Evolutionary conservation across 2,329 filamentous ascomycete species (phyloP), one percentile per base, ranked within the genome.

Genomic region (Ceratocystiopsis brevicomis): DNA sequence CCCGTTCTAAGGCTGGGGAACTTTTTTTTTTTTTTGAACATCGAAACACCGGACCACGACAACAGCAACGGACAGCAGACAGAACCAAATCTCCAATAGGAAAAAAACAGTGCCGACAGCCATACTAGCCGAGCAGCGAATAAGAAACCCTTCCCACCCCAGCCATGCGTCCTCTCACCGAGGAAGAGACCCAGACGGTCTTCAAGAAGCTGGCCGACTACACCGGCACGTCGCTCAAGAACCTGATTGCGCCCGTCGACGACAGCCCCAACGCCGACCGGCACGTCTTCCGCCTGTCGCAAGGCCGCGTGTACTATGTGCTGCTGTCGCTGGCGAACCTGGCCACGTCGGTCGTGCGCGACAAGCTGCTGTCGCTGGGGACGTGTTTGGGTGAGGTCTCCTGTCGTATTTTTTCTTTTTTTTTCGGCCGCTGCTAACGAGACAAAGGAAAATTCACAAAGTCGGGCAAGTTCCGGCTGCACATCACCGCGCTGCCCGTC

Each of bases 181-280:
- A 53, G 43, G 44, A 47, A 18, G 52, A 53, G 49, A 53, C 52
- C 38, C 51, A 51, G 59, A 82, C 81, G 2, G 75, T 94, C 53
- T 93, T 95, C 62, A 74, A 79, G 53, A 94, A 96, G 67, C 76
- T 98, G 37, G 90, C 90, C 46, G 83, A 86, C 61, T 98, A 96
- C 67, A 90, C 83, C 19, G 86, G 87, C 52, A 75, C 73, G 54
- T 87, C 82, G 16, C 72, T 95, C 52, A 88, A 86, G 61, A 78
- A 85, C 61, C 73, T 95, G 52, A 85, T 88, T 53, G 75, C 78
- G 40, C 79, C 81, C 11, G 66, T 81, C 48, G 72, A 79, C 55
- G 69, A 78, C 61, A 73, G 71, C 37, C 68, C 71, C 53, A 72
- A 77, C 48, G 68, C 71, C 52, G 83, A 90, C 60, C 78, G 84